These are phyloP conservation scores for Botrytis sinoallii DNA, from an alignment of 2,329 filamentous ascomycete genomes.

Conservation along the genomic window DNA sequence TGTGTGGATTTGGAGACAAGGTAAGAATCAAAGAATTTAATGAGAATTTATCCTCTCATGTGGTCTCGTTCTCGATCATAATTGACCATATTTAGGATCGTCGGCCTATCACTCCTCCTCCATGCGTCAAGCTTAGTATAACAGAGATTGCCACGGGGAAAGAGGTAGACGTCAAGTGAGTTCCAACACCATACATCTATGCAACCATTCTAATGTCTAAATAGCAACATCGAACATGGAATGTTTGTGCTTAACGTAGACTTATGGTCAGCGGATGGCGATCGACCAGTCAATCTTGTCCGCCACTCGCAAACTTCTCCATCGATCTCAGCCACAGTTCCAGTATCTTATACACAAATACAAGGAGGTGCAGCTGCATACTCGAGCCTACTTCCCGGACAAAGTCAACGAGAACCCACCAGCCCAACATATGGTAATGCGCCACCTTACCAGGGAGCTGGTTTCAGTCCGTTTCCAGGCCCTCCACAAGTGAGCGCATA, in stretches of 20 bases:
- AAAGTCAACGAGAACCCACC: conserved; percentile 17
- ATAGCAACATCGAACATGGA: conserved; percentile 64
- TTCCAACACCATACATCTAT: conserved; percentile 8
- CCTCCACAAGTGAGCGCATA: conserved; percentile 33
- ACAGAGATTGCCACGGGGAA: conserved; percentile 70
- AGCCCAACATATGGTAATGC: conserved; percentile 24
- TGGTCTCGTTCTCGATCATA: background rate
- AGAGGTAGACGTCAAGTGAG: conserved; percentile 81
- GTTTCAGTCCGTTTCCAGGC: conserved; percentile 33
- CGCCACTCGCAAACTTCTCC: conserved; percentile 63
- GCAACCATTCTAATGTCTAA: conserved; percentile 22
- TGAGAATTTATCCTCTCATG: background rate
- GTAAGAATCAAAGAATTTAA: conserved; percentile 45
- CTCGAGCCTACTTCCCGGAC: conserved; percentile 29
- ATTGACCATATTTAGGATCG: conserved; percentile 64
- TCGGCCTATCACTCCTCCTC: conserved; percentile 90
- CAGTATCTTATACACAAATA: conserved; percentile 68
- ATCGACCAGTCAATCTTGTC: conserved; percentile 65
- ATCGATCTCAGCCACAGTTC: conserved; percentile 77
- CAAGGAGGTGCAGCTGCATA: conserved; percentile 37
- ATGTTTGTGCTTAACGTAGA: conserved; percentile 69
- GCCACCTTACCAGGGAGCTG: conserved; percentile 19
- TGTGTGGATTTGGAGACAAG: conserved; percentile 99
- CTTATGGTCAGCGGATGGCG: conserved; percentile 61
- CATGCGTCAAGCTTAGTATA: conserved; percentile 82